These are phyloP conservation scores for Rhizophora mangle DNA, from an alignment of 345 rosid genomes.

Conservation along the genomic window DNA sequence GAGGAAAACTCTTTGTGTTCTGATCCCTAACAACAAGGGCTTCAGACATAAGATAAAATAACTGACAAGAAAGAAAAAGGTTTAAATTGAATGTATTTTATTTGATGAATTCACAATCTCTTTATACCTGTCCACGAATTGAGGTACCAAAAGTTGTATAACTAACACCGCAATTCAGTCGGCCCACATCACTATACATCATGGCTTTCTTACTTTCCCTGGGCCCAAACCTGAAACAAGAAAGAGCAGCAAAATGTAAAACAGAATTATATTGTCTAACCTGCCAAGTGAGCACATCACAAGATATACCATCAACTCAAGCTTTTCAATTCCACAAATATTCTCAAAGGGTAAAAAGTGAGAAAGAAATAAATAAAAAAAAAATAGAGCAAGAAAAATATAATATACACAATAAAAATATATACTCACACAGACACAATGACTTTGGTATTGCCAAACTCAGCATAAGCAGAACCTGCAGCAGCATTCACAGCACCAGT, in stretches of 20 bases:
- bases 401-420: neutral
- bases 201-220: slow-evolving; percentile 96
- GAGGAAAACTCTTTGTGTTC: slow-evolving; percentile 77
- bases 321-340: neutral
- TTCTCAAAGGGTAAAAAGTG: neutral
- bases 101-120: slow-evolving; percentile 1
- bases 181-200: slow-evolving; percentile 77
- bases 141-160: slow-evolving; percentile 81
- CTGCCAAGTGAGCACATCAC: neutral
- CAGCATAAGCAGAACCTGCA: slow-evolving; percentile 95
- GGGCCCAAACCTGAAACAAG: slow-evolving; percentile 79
- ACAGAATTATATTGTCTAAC: neutral
- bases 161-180: slow-evolving; percentile 81
- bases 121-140: slow-evolving; percentile 62
- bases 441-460: slow-evolving; percentile 90
- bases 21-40: slow-evolving; percentile 48
- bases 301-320: neutral
- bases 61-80: slow-evolving; percentile 4
- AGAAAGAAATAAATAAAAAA: neutral
- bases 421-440: slow-evolving; percentile 92
- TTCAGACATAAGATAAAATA: slow-evolving; percentile 12
- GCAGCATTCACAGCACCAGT: slow-evolving; percentile 86
- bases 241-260: slow-evolving; percentile 2
- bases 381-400: slow-evolving; percentile 1
- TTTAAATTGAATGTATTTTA: neutral